Base-by-base conservation (phyloP, 345 rosid species). In the Balakata baccata region DNA sequence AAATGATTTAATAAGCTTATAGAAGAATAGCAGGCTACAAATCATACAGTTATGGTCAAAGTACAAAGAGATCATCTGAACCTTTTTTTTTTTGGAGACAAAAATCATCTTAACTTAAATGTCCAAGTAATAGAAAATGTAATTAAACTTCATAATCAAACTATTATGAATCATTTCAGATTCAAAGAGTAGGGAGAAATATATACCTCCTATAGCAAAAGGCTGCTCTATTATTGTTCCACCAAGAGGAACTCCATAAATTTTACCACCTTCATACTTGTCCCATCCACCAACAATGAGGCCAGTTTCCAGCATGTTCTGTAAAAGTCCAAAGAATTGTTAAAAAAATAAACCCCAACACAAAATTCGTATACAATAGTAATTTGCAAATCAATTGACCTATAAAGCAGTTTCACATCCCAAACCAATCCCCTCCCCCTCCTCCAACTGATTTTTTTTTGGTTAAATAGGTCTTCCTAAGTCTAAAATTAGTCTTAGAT, bases 271-370 rank as follows among this genome's bases (percentile, higher is more conserved):
- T 73, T 93, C 98, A 60, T 92, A 90, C 64, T 93, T 93, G 78
- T 95, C 98, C 99, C 98, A 93, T 18, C 99, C 99, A 0, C 99
- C 97, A 69, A 96, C 92, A 17, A 95, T 95, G n/a, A 95, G 77
- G 46, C 99, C 99, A 46, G 97, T 90, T 87, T 93, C 85, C 22
- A 95, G 83, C 87, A 87, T 88, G 69, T 88, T 93, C 99, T 95
- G 93, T 63, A 73, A 74, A 60, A 9, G 16, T 12, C 20, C 22
- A 37, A 41, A 61, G 76, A 38, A 65, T 22, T 69, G 8, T 29
- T 7, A 20, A 58, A 46, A 46, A 54, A 68, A 20, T 58, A 56
- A 59, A 41, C 39, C 23, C 3, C 57, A 47, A 64, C 16, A 25
- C 13, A 54, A 46, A 74, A 8, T 29, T 29, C 16, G 12, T 25